Base-by-base conservation (phyloP, 176 grass and related monocot species). In the Triticum aestivum region DNA sequence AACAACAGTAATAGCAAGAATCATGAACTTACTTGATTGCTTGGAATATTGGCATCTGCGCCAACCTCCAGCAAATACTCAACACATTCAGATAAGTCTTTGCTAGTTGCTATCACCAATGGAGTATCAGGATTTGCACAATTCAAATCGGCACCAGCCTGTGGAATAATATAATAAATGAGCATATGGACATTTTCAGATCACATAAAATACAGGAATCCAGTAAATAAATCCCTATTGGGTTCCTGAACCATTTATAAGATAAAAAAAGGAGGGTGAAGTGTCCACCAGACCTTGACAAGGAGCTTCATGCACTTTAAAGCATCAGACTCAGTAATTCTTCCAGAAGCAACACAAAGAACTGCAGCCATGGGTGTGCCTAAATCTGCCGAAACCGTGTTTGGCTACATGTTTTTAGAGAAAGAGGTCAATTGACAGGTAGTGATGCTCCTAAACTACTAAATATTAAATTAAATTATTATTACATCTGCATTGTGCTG, bases 121-220 rank as follows among this genome's bases (percentile, higher is more conserved):
- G 80, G 87, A 20, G 87, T 78, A 35, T 88, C 65, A 47, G 87
- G 87, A 61, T 51, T 70, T 51, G 64, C 69, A 69, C 21, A 37
- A 62, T 88, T 88, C 65, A 88, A 78, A 83, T 88, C 52, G 78
- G 65, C 81, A 83, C 87, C 80, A 88, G 80, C 80, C 87, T 88
- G 80, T 18, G 73, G 41, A 26, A 15, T 10, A 38, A 52, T 32
- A 51, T 9, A 52, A 65, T 26, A 77, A 54, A 65, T 29, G 39
- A 75, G 27, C 9, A 27, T 73, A 14, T 27, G 23, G 42, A 56
- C 18, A 75, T 24, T 51, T 45, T 18, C 11, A 23, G 5, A 3
- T 20, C n/a, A 54, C 9, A 64, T 21, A 78, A 61, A 24, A 61
- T 23, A 47, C 24, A 78, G 24, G 34, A 45, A 75, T 52, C 24